A percentile compares a stretch with the other conserved stretches of the same genome.
phyloP scores from a whole-genome alignment of 176 grass and related monocot genomes.

The Aegilops sharonensis region DNA sequence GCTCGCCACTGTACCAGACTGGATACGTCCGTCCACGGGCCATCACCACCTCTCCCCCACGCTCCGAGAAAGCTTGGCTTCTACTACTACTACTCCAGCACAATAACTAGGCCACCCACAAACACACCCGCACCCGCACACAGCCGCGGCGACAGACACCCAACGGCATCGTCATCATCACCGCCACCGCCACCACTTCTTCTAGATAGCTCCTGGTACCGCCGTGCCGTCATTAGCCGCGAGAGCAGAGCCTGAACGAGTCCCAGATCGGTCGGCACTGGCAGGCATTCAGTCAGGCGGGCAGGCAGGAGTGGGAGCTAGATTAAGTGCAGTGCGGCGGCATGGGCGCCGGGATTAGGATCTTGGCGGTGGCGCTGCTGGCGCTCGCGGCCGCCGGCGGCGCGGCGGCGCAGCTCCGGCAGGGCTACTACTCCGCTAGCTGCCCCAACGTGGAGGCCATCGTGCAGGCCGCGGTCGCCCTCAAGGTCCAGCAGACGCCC shows the following conservation, averaged over 20 bases:
- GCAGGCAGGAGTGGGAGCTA: not conserved
- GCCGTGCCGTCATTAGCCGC: not conserved
- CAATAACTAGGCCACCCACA: constrained; percentile 6
- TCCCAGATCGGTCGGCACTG: not conserved
- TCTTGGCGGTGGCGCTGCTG: constrained; percentile 6
- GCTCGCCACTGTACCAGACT: not conserved
- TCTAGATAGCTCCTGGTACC: not conserved
- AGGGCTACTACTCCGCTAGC: constrained; percentile 58
- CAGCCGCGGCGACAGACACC: not conserved
- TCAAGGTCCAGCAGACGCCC: constrained; percentile 57
- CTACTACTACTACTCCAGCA: constrained; percentile 4
- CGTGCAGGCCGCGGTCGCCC: constrained; percentile 55
- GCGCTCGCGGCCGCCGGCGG: constrained; percentile 1
- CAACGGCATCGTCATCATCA: constrained; percentile 7
- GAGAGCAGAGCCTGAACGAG: not conserved
- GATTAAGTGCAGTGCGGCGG: not conserved
- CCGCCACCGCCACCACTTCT: not conserved
- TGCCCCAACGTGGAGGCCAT: constrained; percentile 77
- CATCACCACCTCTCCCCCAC: not conserved
- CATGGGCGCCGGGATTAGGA: constrained; percentile 41
- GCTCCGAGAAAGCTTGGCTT: constrained; percentile 31
- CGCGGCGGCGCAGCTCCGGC: constrained; percentile 53
- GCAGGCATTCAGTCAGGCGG: not conserved
- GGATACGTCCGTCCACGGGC: not conserved
- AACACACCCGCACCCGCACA: not conserved